phyloP scores from a whole-genome alignment of 192 early-diverging fungal species.

The Pilobolus umbonatus region DNA sequence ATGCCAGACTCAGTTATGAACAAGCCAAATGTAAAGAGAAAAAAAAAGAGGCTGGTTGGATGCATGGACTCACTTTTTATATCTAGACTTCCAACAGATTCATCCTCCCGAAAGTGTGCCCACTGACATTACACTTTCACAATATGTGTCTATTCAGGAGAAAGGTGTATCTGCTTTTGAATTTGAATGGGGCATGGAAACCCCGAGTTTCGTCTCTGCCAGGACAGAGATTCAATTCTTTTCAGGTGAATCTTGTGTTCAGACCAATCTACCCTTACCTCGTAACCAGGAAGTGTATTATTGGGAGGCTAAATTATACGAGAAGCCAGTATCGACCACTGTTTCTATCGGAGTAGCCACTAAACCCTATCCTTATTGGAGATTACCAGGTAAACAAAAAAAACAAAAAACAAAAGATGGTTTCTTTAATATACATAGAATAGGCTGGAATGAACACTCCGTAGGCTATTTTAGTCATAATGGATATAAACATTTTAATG shows the following conservation, averaged over 20 bases:
- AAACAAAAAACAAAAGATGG: background rate
- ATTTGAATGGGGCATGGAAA: slow-evolving; percentile 62
- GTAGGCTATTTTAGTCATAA: slow-evolving; percentile 42
- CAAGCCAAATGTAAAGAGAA: slow-evolving; percentile 36
- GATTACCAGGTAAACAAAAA: slow-evolving; percentile 33
- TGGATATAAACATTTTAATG: slow-evolving; percentile 38
- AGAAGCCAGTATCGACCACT: slow-evolving; percentile 33
- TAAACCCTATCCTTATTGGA: slow-evolving; percentile 47
- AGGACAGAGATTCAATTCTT: slow-evolving; percentile 74
- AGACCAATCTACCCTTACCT: slow-evolving; percentile 77
- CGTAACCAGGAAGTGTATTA: slow-evolving; percentile 78
- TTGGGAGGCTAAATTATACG: slow-evolving; percentile 59
- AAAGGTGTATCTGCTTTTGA: slow-evolving; percentile 82
- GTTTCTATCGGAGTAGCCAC: slow-evolving; percentile 46
- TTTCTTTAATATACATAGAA: slow-evolving; percentile 4
- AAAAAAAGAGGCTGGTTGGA: background rate
- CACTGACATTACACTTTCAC: slow-evolving; percentile 70
- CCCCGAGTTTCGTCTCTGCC: slow-evolving; percentile 60
- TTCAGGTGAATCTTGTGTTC: slow-evolving; percentile 66
- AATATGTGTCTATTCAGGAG: slow-evolving; percentile 72
- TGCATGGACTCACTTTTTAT: background rate
- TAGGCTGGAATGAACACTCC: slow-evolving; percentile 45
- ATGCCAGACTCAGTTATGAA: slow-evolving; percentile 42
- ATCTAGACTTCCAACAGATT: slow-evolving; percentile 61
- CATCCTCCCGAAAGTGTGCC: slow-evolving; percentile 71